Evolutionary conservation across 495 filamentous ascomycete species (phyloP).

Genomic region (Neurospora sp.): DNA sequence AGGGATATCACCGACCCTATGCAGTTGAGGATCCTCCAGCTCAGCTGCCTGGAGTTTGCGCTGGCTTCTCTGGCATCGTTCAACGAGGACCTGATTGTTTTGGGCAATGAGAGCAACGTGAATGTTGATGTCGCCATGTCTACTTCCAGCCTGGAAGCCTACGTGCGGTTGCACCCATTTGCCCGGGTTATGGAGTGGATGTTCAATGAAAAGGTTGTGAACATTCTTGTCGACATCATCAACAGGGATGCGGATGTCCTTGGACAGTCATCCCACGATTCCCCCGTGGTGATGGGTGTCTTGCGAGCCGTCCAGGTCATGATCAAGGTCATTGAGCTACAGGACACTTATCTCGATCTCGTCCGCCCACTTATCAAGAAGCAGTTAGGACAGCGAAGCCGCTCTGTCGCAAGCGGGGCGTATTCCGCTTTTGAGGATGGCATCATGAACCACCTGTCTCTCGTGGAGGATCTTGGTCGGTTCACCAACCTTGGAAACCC

Average conservation of each 20-base stretch:
- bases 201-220: slow-evolving; percentile 83
- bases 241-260: slow-evolving; percentile 62
- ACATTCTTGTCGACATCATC: slow-evolving; percentile 63
- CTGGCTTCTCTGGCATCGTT: slow-evolving; percentile 66
- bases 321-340: slow-evolving; percentile 67
- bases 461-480: slow-evolving; percentile 68
- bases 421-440: slow-evolving; percentile 87
- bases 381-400: slow-evolving; percentile 19
- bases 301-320: slow-evolving; percentile 70
- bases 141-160: slow-evolving; percentile 58
- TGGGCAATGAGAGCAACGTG: slow-evolving; percentile 65
- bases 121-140: slow-evolving; percentile 62
- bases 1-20: slow-evolving; percentile 47
- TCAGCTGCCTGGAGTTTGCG: slow-evolving; percentile 71
- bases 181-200: slow-evolving; percentile 93
- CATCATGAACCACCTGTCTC: slow-evolving; percentile 62
- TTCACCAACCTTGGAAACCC: slow-evolving; percentile 75
- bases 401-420: slow-evolving; percentile 55
- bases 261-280: slow-evolving; percentile 54
- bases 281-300: slow-evolving; percentile 64
- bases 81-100: slow-evolving; percentile 81
- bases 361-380: slow-evolving; percentile 63
- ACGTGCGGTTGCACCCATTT: slow-evolving; percentile 82
- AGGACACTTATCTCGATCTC: slow-evolving; percentile 83
- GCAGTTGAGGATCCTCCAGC: slow-evolving; percentile 60